phyloP scores from a whole-genome alignment of 2,329 filamentous ascomycete genomes.

The Pseudogymnoascus sp. region DNA sequence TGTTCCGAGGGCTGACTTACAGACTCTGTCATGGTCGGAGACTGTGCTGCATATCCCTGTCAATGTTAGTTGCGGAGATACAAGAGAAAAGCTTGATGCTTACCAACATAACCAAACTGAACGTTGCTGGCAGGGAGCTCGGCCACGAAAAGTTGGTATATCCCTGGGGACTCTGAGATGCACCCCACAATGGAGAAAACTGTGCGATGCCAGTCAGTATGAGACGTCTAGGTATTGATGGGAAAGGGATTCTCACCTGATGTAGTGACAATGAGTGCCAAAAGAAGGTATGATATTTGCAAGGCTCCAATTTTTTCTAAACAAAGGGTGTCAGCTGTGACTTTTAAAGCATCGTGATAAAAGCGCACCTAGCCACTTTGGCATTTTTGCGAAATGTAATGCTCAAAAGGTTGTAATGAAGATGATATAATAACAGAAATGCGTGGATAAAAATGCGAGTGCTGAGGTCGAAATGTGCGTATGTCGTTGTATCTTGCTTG shows the following conservation, averaged over 20 bases:
- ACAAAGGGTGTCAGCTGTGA: not conserved
- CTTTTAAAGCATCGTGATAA: not conserved
- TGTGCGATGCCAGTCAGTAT: not conserved
- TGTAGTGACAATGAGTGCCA: not conserved
- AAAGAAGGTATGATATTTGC: too few species aligned
- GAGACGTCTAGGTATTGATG: not conserved
- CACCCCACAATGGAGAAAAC: not conserved
- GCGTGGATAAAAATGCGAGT: not conserved
- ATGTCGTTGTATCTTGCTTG: not conserved
- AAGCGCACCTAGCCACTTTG: not conserved
- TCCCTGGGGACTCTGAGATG: not conserved
- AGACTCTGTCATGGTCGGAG: not conserved
- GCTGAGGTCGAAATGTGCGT: not conserved
- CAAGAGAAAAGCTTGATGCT: not conserved
- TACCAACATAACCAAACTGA: not conserved
- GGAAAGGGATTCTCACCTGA: not conserved
- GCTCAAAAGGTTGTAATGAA: too few species aligned
- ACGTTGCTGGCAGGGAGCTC: not conserved
- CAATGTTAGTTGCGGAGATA: not conserved
- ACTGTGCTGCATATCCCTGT: not conserved
- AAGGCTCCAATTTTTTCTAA: too few species aligned
- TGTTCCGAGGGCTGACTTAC: not conserved
- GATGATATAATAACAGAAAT: too few species aligned
- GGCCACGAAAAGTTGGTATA: not conserved
- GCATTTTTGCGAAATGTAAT: not conserved